phyloP scores from a whole-genome alignment of 192 early-diverging fungal genomes.

The Cetraspora pellucida region DNA sequence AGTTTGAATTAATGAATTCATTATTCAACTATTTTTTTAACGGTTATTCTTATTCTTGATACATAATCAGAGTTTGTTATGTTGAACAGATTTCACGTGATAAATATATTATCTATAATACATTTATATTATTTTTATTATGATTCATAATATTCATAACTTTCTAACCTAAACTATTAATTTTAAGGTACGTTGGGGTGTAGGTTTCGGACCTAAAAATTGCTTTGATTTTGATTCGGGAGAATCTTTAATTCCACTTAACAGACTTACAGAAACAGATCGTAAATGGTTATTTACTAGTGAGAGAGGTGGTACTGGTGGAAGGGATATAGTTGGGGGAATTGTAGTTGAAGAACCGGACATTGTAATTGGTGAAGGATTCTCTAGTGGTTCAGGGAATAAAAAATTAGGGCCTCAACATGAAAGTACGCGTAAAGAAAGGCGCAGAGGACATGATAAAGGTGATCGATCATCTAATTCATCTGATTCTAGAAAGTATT shows the following conservation, averaged over 20 bases:
- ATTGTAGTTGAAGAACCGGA: conserved; percentile 45
- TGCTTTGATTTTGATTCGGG: conserved; percentile 47
- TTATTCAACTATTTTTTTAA: too few species aligned
- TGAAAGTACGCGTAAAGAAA: not conserved
- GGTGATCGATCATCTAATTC: not conserved
- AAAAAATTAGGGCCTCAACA: conserved; percentile 12
- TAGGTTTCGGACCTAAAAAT: conserved; percentile 49
- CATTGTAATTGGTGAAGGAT: conserved; percentile 39
- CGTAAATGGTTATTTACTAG: conserved; percentile 41
- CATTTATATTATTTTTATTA: too few species aligned
- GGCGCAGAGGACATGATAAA: not conserved
- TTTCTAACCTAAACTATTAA: not conserved
- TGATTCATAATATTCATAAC: not conserved
- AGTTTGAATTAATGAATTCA: too few species aligned
- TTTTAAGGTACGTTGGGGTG: conserved; percentile 50
- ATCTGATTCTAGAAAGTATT: conserved; percentile 16
- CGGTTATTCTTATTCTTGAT: too few species aligned
- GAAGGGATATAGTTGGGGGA: conserved; percentile 41
- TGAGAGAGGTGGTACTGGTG: conserved; percentile 45
- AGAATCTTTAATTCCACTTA: conserved; percentile 44
- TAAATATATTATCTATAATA: too few species aligned
- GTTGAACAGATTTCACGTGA: too few species aligned
- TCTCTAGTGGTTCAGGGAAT: conserved; percentile 30
- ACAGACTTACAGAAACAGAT: conserved; percentile 47
- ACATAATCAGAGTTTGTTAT: too few species aligned